Base-by-base conservation (phyloP, 2,329 filamentous ascomycete genomes). In the Ascochyta rabiei region DNA sequence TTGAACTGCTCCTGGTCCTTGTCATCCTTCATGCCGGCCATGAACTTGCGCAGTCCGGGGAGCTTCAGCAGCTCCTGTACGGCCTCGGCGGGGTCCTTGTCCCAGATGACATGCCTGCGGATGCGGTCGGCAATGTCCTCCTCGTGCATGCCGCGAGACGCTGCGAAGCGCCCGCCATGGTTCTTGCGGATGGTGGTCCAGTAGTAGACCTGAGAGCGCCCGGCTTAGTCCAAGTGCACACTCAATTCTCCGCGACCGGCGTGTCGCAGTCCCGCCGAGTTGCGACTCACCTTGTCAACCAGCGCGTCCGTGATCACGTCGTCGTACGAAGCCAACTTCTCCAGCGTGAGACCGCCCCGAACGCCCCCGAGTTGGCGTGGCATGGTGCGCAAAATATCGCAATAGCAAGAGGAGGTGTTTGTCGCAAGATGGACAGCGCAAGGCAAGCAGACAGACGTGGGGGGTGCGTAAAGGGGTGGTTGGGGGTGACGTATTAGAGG, bases 151-250 rank as follows among this genome's bases (percentile, higher is more conserved):
- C 91, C 91, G 59, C 95, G 88, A 6, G 89, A 91, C 0, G 91
- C 84, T 67, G 90, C 89, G 75, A 96, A 98, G 50, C 90, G 91
- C 48, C 86, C 86, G 51, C 86, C 87, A 57, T 90, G 88, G 69
- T 98, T 96, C 77, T 99, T 99, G 61, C 93, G 93, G 55, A 97
- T 96, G 4, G 86, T 90, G 6, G 93, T 93, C 93, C 95, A 98
- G 80, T 95, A 99, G 76, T 90, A 97, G 9, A 91, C 89, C 93
- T 97, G 63, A 45, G 38, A 15, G 48, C 38, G 57, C 46, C 42
- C 23, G 41, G 35, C 47, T 70, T 51, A 69, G 64, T 41, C 33
- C 10, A 19, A n/a, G 38, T 41, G 40, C 37, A 59, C 45, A 18
- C 16, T 33, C 23, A 41, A 16, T 23, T 18, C 38, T 52, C 48